Conservation (phyloP, 441 rosid species). For the Syzygium syzygioides region DNA sequence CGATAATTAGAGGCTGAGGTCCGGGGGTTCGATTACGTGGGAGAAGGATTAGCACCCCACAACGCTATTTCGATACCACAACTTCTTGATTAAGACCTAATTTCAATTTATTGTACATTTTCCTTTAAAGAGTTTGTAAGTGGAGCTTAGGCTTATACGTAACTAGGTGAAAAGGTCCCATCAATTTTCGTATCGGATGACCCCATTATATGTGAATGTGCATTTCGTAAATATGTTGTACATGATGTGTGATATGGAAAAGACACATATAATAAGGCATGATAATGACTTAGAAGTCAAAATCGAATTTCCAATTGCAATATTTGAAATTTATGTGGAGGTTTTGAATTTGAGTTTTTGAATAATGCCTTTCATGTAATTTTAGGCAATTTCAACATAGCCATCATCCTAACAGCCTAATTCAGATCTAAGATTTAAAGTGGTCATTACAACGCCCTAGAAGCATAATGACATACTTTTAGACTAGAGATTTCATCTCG, state of each 20-base stretch:
- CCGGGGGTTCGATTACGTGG: background rate
- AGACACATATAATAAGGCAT: background rate
- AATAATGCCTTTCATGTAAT: background rate
- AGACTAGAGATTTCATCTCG: background rate
- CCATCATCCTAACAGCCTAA: background rate
- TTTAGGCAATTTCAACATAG: background rate
- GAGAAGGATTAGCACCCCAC: background rate
- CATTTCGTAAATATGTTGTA: background rate
- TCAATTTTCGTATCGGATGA: fast-evolving
- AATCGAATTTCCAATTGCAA: background rate
- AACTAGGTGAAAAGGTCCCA: background rate
- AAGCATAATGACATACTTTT: background rate
- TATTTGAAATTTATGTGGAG: background rate
- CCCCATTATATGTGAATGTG: background rate
- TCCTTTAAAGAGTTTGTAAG: background rate
- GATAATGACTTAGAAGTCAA: background rate
- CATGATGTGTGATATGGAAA: background rate
- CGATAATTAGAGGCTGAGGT: background rate
- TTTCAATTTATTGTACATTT: background rate
- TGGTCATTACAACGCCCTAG: background rate
- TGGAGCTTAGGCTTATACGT: fast-evolving
- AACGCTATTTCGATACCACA: fast-evolving
- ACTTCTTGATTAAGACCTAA: background rate
- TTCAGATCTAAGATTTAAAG: background rate
- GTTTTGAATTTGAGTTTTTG: background rate